Evolutionary conservation across 2,329 filamentous ascomycete genomes (phyloP).

Genomic region (Ceratocystis ficicola): DNA sequence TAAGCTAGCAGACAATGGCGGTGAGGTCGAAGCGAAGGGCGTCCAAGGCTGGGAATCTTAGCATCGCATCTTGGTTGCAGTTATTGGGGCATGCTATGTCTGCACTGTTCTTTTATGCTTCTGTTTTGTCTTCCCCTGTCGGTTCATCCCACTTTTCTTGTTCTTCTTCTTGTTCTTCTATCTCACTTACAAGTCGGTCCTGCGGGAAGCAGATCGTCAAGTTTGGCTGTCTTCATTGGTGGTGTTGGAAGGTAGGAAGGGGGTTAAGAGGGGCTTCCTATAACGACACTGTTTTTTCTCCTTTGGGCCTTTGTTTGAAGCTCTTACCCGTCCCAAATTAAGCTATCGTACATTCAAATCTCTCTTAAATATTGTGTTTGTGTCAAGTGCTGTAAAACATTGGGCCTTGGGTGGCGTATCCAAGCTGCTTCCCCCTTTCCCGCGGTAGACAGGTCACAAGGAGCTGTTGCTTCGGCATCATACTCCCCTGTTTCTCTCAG

Average conservation of each 20-base stretch:
- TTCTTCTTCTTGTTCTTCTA: not conserved
- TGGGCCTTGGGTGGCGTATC: no score
- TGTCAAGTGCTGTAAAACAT: no score
- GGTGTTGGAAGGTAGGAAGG: not conserved
- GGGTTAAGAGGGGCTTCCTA: no score
- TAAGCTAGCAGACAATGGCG: not conserved
- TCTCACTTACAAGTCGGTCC: not conserved
- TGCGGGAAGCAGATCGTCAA: not conserved
- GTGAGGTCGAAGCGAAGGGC: not conserved
- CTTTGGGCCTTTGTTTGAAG: no score
- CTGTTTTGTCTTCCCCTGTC: not conserved
- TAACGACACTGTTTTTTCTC: no score
- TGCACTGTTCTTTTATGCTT: not conserved
- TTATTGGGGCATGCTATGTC: not conserved
- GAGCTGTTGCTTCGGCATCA: not conserved
- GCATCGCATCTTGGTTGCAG: no score
- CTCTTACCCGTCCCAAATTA: no score
- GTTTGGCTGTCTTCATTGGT: not conserved
- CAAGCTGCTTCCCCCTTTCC: no score
- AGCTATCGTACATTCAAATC: no score
- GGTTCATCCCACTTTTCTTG: not conserved
- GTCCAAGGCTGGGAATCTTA: no score
- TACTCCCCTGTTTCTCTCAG: not conserved
- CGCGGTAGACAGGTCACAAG: not conserved
- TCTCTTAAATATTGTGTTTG: no score